Conservation (phyloP, 2,329 filamentous ascomycete species). For the Fusarium torulosum region DNA sequence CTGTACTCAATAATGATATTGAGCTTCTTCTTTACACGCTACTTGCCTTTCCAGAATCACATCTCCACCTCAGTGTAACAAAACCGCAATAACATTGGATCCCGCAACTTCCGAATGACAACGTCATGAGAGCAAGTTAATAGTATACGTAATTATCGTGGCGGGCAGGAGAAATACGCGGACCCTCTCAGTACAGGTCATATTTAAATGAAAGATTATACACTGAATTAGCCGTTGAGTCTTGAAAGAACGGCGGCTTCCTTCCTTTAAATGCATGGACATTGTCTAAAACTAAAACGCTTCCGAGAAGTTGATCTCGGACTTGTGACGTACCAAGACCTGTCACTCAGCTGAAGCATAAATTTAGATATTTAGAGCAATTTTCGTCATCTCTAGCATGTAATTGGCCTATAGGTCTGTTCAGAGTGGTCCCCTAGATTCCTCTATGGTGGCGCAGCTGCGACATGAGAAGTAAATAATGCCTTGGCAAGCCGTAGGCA, state of each 20-base stretch:
- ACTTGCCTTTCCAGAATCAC: background rate
- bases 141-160: conserved; percentile 22
- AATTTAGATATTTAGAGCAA: conserved; percentile 15
- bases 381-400: conserved; percentile 25
- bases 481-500: conserved; percentile 3
- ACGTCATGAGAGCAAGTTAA: conserved; percentile 24
- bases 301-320: conserved; percentile 4
- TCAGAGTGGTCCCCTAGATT: conserved; percentile 19
- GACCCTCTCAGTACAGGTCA: background rate
- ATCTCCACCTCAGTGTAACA: conserved; percentile 2
- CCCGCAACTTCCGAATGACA: conserved; percentile 20
- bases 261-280: background rate
- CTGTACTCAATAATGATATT: no score
- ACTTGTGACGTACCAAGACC: conserved; percentile 8
- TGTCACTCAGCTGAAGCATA: conserved; percentile 32
- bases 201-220: no score
- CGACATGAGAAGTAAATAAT: conserved; percentile 8
- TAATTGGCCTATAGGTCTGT: background rate
- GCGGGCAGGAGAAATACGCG: background rate
- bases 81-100: conserved; percentile 3
- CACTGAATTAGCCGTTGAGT: background rate
- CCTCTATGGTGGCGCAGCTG: conserved; percentile 39
- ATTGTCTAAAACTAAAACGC: conserved; percentile 9
- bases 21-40: background rate
- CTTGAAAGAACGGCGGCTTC: background rate